A percentile compares a stretch with the other conserved stretches of the same genome.
These are phyloP conservation scores for Ormosia semicastrata DNA, from an alignment of 306 rosid genomes.

Conservation along the genomic window DNA sequence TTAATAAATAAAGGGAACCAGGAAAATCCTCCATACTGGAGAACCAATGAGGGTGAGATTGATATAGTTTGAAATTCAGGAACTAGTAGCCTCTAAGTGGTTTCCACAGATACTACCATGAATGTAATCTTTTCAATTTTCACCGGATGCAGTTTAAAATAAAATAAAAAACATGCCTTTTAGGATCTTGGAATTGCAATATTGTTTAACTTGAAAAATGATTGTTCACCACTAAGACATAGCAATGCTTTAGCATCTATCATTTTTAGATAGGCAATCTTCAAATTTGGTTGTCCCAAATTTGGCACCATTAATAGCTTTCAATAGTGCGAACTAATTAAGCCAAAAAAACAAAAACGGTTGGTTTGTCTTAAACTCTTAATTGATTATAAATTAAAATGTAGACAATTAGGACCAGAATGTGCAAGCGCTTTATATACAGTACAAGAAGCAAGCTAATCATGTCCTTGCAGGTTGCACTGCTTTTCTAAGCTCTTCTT, in stretches of 20 bases:
- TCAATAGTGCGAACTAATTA: neutral
- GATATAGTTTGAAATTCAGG: neutral
- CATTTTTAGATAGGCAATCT: neutral
- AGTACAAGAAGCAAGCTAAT: neutral
- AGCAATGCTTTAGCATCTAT: neutral
- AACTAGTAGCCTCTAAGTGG: neutral
- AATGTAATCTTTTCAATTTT: neutral
- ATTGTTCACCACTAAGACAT: neutral
- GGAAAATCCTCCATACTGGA: neutral
- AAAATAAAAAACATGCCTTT: neutral
- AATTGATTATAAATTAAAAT: neutral
- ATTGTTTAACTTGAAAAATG: neutral
- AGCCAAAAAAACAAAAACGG: neutral
- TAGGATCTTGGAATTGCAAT: neutral
- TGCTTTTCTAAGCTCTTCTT: neutral
- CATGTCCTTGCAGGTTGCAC: neutral
- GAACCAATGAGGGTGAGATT: neutral
- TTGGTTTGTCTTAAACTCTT: too few species aligned
- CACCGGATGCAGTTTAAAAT: neutral
- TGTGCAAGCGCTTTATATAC: slow-evolving; percentile 11
- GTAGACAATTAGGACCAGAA: neutral
- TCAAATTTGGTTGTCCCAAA: neutral
- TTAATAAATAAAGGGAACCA: neutral
- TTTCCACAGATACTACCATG: neutral
- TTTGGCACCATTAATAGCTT: neutral